These are phyloP conservation scores for Ustilago vetiveriae DNA, from an alignment of 1,284 basidiomycete genomes.

Conservation along the genomic window DNA sequence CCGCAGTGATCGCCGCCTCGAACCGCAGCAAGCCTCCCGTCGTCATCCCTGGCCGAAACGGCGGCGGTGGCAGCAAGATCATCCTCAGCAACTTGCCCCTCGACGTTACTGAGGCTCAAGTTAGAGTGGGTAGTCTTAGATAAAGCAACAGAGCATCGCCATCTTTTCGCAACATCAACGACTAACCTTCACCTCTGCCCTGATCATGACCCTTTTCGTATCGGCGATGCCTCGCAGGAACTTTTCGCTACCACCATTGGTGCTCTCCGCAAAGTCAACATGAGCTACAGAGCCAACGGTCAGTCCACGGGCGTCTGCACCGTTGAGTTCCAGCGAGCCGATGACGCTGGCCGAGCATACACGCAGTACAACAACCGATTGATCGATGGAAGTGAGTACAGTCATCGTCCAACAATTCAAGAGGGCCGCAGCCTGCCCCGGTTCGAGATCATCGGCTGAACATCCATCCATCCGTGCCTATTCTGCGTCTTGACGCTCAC, in stretches of 20 bases:
- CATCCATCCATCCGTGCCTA: too few relatives aligned
- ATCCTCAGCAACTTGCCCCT: constrained; percentile 92
- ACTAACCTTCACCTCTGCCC: not conserved
- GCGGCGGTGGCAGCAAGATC: constrained; percentile 76
- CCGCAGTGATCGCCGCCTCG: constrained; percentile 57
- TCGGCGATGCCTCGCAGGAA: constrained; percentile 72
- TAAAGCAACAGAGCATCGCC: too few relatives aligned
- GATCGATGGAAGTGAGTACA: constrained; percentile 91
- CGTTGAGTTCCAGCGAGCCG: constrained; percentile 84
- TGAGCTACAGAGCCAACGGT: constrained; percentile 85
- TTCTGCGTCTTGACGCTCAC: not conserved
- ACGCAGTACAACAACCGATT: constrained; percentile 96
- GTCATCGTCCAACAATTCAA: not conserved
- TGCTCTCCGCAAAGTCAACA: constrained; percentile 80
- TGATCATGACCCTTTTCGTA: not conserved
- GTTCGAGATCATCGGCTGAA: too few relatives aligned
- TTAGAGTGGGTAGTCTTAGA: constrained; percentile 79
- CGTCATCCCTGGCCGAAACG: constrained; percentile 62
- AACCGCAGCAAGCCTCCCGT: constrained; percentile 64
- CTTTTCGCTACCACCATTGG: constrained; percentile 91
- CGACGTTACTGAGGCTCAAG: constrained; percentile 93
- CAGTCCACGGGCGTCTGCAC: constrained; percentile 89
- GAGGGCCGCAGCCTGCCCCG: too few relatives aligned
- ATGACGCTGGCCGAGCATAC: constrained; percentile 91
- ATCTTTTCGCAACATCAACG: not conserved